phyloP scores from a whole-genome alignment of 2,329 filamentous ascomycete species.

The Cordyceps cicadae region DNA sequence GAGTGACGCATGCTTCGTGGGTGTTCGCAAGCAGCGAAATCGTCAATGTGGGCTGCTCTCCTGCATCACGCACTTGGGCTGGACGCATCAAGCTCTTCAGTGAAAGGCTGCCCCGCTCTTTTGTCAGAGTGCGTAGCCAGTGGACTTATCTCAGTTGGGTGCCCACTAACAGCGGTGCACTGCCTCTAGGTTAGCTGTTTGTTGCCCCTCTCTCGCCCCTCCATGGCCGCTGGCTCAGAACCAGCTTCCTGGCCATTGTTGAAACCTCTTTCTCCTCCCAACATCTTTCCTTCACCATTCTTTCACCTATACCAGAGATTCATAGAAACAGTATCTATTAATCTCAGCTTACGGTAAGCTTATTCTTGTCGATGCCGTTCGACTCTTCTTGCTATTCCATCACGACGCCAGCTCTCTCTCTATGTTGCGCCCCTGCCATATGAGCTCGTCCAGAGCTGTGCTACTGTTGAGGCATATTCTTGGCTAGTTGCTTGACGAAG shows the following conservation, averaged over 20 bases:
- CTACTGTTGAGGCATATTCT: constrained; percentile 18
- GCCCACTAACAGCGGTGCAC: background rate
- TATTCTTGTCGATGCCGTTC: background rate
- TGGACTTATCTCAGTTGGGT: background rate
- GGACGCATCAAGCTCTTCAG: background rate
- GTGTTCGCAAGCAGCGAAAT: background rate
- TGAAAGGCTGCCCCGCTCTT: background rate
- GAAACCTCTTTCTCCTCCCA: constrained; percentile 10
- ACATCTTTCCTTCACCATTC: constrained; percentile 4
- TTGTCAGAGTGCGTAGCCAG: background rate
- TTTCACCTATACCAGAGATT: background rate
- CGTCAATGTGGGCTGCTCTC: background rate
- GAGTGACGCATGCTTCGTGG: background rate
- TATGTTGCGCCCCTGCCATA: background rate
- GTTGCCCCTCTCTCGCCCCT: constrained; percentile 10
- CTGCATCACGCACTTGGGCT: background rate
- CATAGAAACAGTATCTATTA: background rate
- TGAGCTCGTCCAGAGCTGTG: background rate
- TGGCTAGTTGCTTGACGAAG: background rate
- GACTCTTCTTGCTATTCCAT: constrained; percentile 5
- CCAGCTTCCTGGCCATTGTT: constrained; percentile 7
- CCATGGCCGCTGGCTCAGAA: constrained; percentile 4
- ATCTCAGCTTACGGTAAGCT: background rate
- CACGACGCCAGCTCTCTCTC: constrained; percentile 1
- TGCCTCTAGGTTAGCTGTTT: background rate